Percentiles rank a stretch among this genome's conserved stretches.
phyloP scores from a whole-genome alignment of 306 rosid genomes.

The Quercus parvula region DNA sequence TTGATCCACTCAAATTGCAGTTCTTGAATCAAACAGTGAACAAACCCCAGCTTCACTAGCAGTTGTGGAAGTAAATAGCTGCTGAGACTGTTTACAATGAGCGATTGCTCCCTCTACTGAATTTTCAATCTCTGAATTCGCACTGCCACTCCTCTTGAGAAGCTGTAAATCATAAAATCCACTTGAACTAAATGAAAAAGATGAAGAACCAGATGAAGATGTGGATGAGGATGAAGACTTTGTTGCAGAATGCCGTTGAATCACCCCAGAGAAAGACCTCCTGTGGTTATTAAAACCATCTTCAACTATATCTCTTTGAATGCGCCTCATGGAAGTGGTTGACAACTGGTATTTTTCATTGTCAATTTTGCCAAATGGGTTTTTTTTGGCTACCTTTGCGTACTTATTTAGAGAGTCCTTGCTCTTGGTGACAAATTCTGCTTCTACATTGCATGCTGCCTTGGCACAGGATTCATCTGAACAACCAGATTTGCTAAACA shows the following conservation, averaged over 20 bases:
- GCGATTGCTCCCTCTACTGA: constrained; percentile 96
- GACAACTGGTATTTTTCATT: constrained; percentile 36
- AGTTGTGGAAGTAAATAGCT: constrained; percentile 20
- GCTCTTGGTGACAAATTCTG: constrained; percentile 24
- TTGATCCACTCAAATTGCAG: constrained; percentile 36
- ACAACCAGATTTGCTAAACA: constrained; percentile 66
- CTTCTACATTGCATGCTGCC: constrained; percentile 40
- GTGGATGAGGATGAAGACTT: constrained; percentile 51
- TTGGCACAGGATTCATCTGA: constrained; percentile 46
- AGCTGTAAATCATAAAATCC: constrained; percentile 51
- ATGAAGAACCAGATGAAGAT: constrained; percentile 76
- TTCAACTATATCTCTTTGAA: constrained; percentile 46
- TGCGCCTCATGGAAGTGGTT: constrained; percentile 36
- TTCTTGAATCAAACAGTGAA: constrained; percentile 33
- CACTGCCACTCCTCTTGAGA: constrained; percentile 71
- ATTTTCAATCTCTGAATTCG: constrained; percentile 62
- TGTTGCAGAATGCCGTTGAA: constrained; percentile 46
- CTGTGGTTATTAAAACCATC: constrained; percentile 49
- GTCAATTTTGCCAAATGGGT: constrained; percentile 45
- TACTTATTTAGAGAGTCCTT: constrained; percentile 32
- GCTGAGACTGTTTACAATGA: constrained; percentile 79
- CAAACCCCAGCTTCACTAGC: constrained; percentile 29
- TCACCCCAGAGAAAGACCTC: constrained; percentile 78
- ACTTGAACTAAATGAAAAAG: constrained; percentile 72
- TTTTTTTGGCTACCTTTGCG: constrained; percentile 38